Conservation (phyloP, 495 filamentous ascomycete genomes). For the Cercophora scortea region DNA sequence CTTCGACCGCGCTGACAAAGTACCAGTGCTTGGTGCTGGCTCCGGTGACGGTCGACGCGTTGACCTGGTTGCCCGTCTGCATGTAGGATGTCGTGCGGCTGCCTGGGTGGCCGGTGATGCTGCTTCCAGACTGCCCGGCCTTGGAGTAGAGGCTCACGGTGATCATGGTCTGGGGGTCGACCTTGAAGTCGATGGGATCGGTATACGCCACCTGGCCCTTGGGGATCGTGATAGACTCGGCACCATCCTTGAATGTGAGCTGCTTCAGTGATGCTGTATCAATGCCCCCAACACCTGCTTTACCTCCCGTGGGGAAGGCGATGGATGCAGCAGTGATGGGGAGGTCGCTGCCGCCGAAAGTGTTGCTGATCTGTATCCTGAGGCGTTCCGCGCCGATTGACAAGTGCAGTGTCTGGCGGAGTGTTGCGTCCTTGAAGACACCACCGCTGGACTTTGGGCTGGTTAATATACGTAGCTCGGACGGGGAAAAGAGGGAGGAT, state of each 20-base stretch:
- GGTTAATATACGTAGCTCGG: neutral
- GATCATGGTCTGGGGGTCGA: conserved; percentile 41
- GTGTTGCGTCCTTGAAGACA: conserved; percentile 47
- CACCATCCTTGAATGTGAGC: conserved; percentile 51
- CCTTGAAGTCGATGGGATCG: conserved; percentile 52
- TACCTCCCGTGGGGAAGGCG: conserved; percentile 41
- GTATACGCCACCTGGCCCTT: conserved; percentile 52
- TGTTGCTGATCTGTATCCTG: conserved; percentile 60
- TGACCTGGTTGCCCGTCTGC: conserved; percentile 46
- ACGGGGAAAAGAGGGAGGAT: no score
- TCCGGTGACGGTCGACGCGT: conserved; percentile 37
- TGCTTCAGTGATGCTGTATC: conserved; percentile 38
- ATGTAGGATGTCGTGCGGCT: conserved; percentile 59
- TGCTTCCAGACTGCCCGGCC: conserved; percentile 46
- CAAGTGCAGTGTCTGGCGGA: conserved; percentile 60
- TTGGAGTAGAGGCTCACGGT: conserved; percentile 53
- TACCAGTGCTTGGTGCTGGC: conserved; percentile 46
- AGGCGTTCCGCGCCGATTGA: conserved; percentile 47
- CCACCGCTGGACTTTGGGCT: conserved; percentile 10
- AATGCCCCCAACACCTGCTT: conserved; percentile 46
- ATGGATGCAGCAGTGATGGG: conserved; percentile 54
- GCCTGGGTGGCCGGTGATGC: conserved; percentile 60
- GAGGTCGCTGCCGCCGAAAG: conserved; percentile 54
- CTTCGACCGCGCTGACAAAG: conserved; percentile 56
- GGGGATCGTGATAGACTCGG: conserved; percentile 44